Evolutionary conservation across 2,329 filamentous ascomycete genomes (phyloP).

Genomic region (Furcasterigmium sp.): DNA sequence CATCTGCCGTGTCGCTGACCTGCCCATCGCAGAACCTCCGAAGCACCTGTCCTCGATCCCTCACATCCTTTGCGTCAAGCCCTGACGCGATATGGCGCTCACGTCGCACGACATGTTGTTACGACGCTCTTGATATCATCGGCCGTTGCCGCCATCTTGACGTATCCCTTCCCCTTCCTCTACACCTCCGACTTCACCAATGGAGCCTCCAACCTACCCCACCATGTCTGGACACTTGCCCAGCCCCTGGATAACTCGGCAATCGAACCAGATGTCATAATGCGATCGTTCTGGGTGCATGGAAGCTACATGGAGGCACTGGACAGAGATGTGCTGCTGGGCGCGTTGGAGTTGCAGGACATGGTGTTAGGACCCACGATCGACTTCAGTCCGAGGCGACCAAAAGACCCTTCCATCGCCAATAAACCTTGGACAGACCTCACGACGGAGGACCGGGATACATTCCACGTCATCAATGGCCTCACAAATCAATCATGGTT

Average conservation of each 20-base stretch:
- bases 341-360: constrained; percentile 66
- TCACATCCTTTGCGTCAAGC: constrained; percentile 59
- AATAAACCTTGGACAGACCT: constrained; percentile 26
- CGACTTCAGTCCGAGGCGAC: constrained; percentile 43
- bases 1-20: not conserved
- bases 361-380: constrained; percentile 58
- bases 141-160: constrained; percentile 61
- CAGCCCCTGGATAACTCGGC: constrained; percentile 51
- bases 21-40: constrained; percentile 54
- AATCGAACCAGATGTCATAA: constrained; percentile 63
- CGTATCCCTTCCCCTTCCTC: constrained; percentile 72
- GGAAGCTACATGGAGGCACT: constrained; percentile 76
- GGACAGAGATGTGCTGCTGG: constrained; percentile 56
- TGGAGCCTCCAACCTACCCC: constrained; percentile 65
- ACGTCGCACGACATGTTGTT: constrained; percentile 68
- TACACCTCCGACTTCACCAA: constrained; percentile 68
- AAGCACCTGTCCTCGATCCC: constrained; percentile 61
- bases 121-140: constrained; percentile 71
- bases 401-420: constrained; percentile 16
- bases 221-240: constrained; percentile 77
- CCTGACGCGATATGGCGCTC: constrained; percentile 65
- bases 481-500: constrained; percentile 64
- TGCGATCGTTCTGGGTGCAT: constrained; percentile 79
- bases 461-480: constrained; percentile 54
- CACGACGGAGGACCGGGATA: constrained; percentile 41